Conservation (phyloP, 2,329 filamentous ascomycete genomes). For the Myotisia sp. region DNA sequence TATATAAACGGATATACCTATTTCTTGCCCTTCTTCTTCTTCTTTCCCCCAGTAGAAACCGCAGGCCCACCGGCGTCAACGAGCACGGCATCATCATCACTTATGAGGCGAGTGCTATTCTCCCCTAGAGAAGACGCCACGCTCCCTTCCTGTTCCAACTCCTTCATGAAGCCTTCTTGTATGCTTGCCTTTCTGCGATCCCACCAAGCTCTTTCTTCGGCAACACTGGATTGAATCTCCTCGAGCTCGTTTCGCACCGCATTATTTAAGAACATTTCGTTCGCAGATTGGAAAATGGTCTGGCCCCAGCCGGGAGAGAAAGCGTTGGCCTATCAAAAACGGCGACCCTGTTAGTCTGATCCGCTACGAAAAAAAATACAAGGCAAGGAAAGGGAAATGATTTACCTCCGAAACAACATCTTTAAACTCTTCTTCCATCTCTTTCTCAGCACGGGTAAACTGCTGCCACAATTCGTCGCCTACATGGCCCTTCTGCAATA, state of each 20-base stretch:
- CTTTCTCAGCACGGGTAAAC: slow-evolving; percentile 82
- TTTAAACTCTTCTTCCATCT: slow-evolving; percentile 89
- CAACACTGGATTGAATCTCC: slow-evolving; percentile 57
- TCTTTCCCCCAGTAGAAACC: slow-evolving; percentile 26
- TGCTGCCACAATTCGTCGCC: slow-evolving; percentile 93
- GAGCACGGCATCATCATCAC: slow-evolving; percentile 62
- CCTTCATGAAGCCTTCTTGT: slow-evolving; percentile 65
- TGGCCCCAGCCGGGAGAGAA: slow-evolving; percentile 82
- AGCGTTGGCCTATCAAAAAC: slow-evolving; percentile 59
- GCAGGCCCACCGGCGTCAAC: slow-evolving; percentile 49
- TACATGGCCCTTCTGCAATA: slow-evolving; percentile 81
- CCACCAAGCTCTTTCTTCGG: slow-evolving; percentile 81
- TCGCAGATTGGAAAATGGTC: slow-evolving; percentile 90
- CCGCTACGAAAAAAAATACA: neutral
- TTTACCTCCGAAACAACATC: slow-evolving; percentile 85
- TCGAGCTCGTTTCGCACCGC: slow-evolving; percentile 59
- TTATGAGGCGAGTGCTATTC: slow-evolving; percentile 30
- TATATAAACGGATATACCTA: slow-evolving; percentile 12
- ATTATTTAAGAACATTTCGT: slow-evolving; percentile 83
- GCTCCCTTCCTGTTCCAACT: slow-evolving; percentile 42
- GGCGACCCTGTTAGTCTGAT: slow-evolving; percentile 4
- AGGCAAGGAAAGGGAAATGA: neutral
- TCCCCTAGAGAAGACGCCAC: slow-evolving; percentile 11
- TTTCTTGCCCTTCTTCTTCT: slow-evolving; percentile 37
- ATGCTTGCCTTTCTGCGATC: slow-evolving; percentile 64